Conservation (phyloP, 2,329 filamentous ascomycete genomes). For the Trichoderma sp. region DNA sequence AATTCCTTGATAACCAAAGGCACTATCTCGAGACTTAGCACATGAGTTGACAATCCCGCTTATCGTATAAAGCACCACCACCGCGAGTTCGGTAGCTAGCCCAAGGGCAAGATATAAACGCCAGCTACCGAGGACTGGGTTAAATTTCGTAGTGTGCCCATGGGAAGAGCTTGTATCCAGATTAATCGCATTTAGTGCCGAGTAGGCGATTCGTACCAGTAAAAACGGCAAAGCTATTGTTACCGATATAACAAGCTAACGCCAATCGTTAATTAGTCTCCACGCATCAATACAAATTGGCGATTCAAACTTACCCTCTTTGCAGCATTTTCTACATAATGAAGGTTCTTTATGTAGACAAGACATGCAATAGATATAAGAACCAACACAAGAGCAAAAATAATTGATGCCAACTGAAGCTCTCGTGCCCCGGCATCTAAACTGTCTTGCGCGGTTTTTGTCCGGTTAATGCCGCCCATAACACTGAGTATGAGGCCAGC, state of each 20-base stretch:
- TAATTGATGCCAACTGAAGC: neutral
- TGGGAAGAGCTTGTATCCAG: neutral
- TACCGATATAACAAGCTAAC: neutral
- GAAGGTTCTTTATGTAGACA: neutral
- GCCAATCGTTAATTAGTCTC: neutral
- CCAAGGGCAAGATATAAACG: neutral
- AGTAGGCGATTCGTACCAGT: neutral
- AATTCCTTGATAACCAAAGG: neutral
- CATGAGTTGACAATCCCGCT: neutral
- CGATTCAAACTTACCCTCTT: neutral
- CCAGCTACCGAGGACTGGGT: neutral
- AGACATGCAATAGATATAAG: neutral
- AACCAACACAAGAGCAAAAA: neutral
- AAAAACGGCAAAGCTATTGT: neutral
- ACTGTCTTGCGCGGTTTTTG: neutral
- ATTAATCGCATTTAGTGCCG: neutral
- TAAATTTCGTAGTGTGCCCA: neutral
- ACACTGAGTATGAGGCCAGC: neutral
- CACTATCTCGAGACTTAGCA: neutral
- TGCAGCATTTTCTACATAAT: neutral
- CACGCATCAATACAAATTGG: neutral
- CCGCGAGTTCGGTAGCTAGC: neutral
- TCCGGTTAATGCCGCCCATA: neutral
- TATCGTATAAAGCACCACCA: neutral
- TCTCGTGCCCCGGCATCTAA: neutral